Evolutionary conservation across 2,329 filamentous ascomycete genomes (phyloP).

Genomic region (Neofusicoccum cordaticola): DNA sequence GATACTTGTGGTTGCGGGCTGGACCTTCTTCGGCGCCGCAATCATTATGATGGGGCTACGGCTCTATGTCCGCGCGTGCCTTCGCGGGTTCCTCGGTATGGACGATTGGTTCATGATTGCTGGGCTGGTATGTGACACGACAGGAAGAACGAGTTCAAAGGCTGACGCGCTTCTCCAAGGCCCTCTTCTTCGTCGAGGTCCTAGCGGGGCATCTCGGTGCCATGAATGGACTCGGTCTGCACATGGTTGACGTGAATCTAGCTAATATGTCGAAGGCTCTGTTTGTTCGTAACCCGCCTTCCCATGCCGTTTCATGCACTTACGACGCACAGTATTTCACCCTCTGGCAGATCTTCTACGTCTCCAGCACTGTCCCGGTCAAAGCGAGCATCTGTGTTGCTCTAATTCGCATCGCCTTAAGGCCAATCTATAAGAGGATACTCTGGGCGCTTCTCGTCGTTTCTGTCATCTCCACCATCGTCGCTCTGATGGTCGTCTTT

Average conservation of each 20-base stretch:
- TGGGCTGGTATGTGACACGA: constrained; percentile 1
- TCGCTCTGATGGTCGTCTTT: constrained; percentile 8
- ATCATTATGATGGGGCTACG: constrained; percentile 1
- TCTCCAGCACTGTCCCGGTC: constrained; percentile 39
- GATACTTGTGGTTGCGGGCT: not conserved
- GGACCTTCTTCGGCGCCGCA: not conserved
- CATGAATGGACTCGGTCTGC: not conserved
- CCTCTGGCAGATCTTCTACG: constrained; percentile 42
- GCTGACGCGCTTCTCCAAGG: not conserved
- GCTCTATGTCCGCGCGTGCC: not conserved
- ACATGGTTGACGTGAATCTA: not conserved
- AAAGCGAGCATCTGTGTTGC: constrained; percentile 45
- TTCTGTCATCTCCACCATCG: constrained; percentile 1
- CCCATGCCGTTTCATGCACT: not conserved
- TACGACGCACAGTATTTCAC: not conserved
- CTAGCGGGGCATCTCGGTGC: not conserved
- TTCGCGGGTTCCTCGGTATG: not conserved
- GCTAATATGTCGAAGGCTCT: not conserved
- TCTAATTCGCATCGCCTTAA: constrained; percentile 41
- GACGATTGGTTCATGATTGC: constrained; percentile 12
- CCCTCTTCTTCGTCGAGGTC: not conserved
- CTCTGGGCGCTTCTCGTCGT: constrained; percentile 28
- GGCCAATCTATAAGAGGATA: constrained; percentile 33
- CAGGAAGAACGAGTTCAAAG: not conserved
- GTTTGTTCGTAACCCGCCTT: not conserved